Evolutionary conservation across 1,139 yeast species (phyloP).

Genomic region (Meyerozyma smithsonii): DNA sequence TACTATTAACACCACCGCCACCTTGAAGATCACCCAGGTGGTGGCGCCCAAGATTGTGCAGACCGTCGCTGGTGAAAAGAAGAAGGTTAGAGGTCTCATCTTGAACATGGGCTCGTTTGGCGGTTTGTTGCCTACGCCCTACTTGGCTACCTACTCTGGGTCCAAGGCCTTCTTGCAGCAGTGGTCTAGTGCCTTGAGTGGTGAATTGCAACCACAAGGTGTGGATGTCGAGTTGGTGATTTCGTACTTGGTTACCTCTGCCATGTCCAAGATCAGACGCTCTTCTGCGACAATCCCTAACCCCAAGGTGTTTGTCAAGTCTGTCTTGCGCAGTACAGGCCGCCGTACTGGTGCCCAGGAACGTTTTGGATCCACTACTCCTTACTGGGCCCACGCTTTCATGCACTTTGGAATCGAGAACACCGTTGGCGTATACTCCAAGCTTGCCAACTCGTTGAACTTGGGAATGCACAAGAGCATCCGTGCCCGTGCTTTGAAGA

Average conservation of each 20-base stretch:
- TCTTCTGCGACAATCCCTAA: slow-evolving; percentile 74
- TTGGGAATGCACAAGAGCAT: slow-evolving; percentile 74
- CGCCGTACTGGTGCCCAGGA: slow-evolving; percentile 92
- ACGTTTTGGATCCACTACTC: slow-evolving; percentile 80
- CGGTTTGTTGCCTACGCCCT: slow-evolving; percentile 89
- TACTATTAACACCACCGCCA: slow-evolving; percentile 80
- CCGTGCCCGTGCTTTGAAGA: slow-evolving; percentile 76
- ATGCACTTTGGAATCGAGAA: slow-evolving; percentile 82
- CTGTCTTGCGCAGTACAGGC: slow-evolving; percentile 67
- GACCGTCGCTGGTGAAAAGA: slow-evolving; percentile 39
- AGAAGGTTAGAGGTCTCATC: slow-evolving; percentile 60
- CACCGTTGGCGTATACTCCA: slow-evolving; percentile 77
- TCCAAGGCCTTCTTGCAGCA: slow-evolving; percentile 91
- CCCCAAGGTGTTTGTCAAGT: slow-evolving; percentile 70
- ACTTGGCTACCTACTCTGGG: slow-evolving; percentile 91
- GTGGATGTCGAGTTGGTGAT: slow-evolving; percentile 83
- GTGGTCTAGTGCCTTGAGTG: slow-evolving; percentile 89
- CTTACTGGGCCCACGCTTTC: slow-evolving; percentile 91
- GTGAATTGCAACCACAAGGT: slow-evolving; percentile 63
- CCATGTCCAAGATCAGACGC: slow-evolving; percentile 90
- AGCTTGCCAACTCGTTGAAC: slow-evolving; percentile 63
- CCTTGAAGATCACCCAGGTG: slow-evolving; percentile 75
- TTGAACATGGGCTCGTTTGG: slow-evolving; percentile 97
- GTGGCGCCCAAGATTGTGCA: slow-evolving; percentile 63
- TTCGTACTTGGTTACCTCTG: slow-evolving; percentile 90